These are phyloP conservation scores for Lichtheimia ornata DNA, from an alignment of 371 early-diverging fungal species.

Conservation along the genomic window DNA sequence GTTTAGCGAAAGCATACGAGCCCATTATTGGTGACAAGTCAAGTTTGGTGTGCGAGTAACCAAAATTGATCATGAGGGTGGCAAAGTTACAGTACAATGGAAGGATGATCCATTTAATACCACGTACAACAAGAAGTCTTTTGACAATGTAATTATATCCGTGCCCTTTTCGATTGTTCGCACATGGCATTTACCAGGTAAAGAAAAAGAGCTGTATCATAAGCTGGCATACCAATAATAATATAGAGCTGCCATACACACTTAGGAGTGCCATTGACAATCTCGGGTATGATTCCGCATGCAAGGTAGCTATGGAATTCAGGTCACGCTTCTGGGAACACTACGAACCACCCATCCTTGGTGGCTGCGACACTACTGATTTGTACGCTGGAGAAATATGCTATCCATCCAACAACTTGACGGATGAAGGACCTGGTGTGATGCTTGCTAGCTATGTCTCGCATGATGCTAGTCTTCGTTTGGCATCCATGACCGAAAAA, in stretches of 20 bases:
- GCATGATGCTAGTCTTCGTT: conserved; percentile 23
- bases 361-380: conserved; percentile 35
- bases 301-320: conserved; percentile 35
- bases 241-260: conserved; percentile 26
- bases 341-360: conserved; percentile 28
- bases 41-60: conserved; percentile 19
- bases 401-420: conserved; percentile 32
- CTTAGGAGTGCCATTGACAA: conserved; percentile 24
- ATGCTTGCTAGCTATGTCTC: conserved; percentile 37
- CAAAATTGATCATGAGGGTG: conserved; percentile 23
- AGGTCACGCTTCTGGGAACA: conserved; percentile 38
- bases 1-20: conserved; percentile 29
- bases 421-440: conserved; percentile 30
- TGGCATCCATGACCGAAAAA: conserved; percentile 35
- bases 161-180: conserved; percentile 34
- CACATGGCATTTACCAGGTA: conserved; percentile 36
- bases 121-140: conserved; percentile 22
- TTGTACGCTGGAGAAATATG: conserved; percentile 21
- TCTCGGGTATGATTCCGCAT: conserved; percentile 24
- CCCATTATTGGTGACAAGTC: conserved; percentile 34
- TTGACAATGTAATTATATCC: conserved; percentile 35
- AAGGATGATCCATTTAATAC: conserved; percentile 24
- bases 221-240: not conserved
- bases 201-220: not conserved
- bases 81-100: conserved; percentile 31